These are phyloP conservation scores for Isatis lusitanica DNA, from an alignment of 441 rosid species.

Conservation along the genomic window DNA sequence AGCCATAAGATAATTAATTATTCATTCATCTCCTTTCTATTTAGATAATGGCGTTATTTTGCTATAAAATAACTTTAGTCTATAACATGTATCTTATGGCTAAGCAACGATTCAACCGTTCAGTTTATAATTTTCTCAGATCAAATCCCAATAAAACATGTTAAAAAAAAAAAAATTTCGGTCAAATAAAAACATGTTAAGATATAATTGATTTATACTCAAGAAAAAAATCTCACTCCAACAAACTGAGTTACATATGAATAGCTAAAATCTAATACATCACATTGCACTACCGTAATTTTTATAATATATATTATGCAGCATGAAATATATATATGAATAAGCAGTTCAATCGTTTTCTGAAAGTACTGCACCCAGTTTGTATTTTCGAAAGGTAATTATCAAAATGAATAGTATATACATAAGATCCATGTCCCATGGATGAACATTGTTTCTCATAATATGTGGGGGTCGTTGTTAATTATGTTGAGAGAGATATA, in stretches of 20 bases:
- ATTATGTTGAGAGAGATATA: constrained; percentile 11
- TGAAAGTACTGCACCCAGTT: constrained; percentile 13
- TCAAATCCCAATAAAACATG: background rate
- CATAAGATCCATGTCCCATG: constrained; percentile 18
- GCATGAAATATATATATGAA: background rate
- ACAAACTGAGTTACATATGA: background rate
- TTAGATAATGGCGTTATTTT: background rate
- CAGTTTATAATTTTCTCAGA: background rate
- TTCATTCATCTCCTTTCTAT: background rate
- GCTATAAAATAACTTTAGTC: background rate
- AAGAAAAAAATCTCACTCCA: background rate
- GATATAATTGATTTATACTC: background rate
- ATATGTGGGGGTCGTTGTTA: constrained; percentile 33
- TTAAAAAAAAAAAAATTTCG: too few relatives aligned
- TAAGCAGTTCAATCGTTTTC: constrained; percentile 6
- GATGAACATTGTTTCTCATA: constrained; percentile 34
- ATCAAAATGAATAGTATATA: background rate
- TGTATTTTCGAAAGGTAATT: constrained; percentile 4
- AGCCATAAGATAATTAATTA: too few relatives aligned
- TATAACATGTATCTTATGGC: background rate
- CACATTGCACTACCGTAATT: background rate
- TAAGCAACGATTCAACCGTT: background rate
- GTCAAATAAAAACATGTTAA: background rate
- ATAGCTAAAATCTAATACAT: background rate
- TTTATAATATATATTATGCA: background rate